Base-by-base conservation (phyloP, 1,139 yeast genomes). In the Meyerozyma guilliermondii region DNA sequence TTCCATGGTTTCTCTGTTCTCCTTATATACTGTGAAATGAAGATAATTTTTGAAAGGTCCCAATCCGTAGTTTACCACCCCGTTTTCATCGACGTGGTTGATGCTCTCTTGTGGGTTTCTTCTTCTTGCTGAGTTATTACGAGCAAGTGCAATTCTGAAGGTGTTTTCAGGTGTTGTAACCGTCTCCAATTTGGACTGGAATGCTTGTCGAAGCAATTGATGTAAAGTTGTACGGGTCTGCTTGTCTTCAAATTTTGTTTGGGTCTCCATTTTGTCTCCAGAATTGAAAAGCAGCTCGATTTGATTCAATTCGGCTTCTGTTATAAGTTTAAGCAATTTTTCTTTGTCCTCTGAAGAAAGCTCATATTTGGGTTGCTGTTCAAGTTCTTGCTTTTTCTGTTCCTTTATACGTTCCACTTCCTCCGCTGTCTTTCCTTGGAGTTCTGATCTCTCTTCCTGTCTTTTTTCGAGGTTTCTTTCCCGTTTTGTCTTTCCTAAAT, bases 1-100 rank as follows among this genome's bases (percentile, higher is more conserved):
- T 62, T 92, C 98, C 97, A 92, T 89, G 1, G 99, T 91, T 56
- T 92, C 99, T 59, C 92, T 86, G 65, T 94, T 94, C 58, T 92
- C 97, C 61, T 92, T 92, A 68, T 86, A 91, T 28, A 92, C 71
- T 4, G 87, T 80, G 57, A 91, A 86, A 56, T 86, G 92, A 35
- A 92, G 67, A 60, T 67, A 87, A 39, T 80, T 76, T 53, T 83
- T 81, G 47, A 72, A 71, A 13, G 82, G 80, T 4, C 96, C 96
- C 47, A 86, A 69, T 0, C 88, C 79, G 48, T 76, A 79, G 50
- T 73, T 70, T 4, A 76, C 46, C 3, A 71, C 65, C 2, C 76
- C 78, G 45, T 68, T 66, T 39, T 69, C 76, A 47, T 68, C 77
- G 22, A 65, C 78, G 53, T 74, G 83, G 58, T 65, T 75, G 42